A percentile compares a stretch with the other conserved stretches of the same genome.
These are phyloP conservation scores for Tetrahymena elliotti DNA, from an alignment of 73 alveolate genomes.

Conservation along the genomic window DNA sequence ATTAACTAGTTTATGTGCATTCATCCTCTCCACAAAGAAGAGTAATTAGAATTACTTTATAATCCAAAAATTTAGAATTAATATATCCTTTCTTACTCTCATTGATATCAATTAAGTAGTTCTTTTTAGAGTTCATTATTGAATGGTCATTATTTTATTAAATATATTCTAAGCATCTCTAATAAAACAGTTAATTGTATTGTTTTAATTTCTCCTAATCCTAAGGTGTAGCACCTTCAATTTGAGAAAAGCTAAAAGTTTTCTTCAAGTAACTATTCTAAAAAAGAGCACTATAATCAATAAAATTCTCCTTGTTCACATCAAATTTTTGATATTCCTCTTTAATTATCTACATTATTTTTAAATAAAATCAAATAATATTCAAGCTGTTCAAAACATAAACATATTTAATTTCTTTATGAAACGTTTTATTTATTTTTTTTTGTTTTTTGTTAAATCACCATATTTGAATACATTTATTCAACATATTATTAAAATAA, in stretches of 20 bases:
- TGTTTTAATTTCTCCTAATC: neutral
- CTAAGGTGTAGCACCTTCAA: neutral
- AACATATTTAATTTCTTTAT: no score
- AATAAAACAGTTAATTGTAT: neutral
- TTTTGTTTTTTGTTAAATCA: no score
- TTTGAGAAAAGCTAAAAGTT: neutral
- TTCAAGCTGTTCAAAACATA: no score
- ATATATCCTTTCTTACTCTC: neutral
- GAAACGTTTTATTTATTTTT: no score
- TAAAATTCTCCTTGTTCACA: neutral
- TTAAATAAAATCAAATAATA: no score
- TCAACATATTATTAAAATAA: no score
- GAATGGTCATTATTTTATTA: neutral
- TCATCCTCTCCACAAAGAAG: neutral
- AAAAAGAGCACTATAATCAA: neutral
- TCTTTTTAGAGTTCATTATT: neutral
- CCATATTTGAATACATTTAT: no score
- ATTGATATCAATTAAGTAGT: neutral
- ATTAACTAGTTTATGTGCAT: neutral
- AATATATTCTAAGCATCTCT: neutral
- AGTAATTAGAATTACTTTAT: neutral
- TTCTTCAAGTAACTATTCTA: neutral
- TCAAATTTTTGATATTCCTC: neutral
- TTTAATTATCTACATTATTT: neutral
- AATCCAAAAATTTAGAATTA: neutral